Evolutionary conservation across 352 stramenopile species (phyloP), one percentile per base, ranked within the genome.

Genomic region (Globisporangium spiculum): DNA sequence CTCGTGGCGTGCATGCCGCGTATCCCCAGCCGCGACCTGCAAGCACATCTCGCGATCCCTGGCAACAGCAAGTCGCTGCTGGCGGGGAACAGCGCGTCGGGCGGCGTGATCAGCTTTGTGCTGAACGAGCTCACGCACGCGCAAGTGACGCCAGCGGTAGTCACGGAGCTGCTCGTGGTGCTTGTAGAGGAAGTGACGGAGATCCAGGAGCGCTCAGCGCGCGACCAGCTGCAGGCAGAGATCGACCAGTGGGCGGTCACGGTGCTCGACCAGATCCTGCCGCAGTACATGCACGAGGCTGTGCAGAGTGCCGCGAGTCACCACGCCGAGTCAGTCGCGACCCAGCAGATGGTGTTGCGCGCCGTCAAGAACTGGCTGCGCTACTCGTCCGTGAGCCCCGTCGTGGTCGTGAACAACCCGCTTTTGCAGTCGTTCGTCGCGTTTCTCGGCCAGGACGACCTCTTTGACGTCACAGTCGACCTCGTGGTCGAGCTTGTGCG

Each of bases 381-480:
- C 2, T 89, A 84, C 58, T 73, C 81, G n/a, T 74, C 54, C 24
- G 77, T 93, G 27, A 59, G 63, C 9, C 52, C 83, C 0, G 68
- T 73, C 0, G 67, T 82, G 16, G 78, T 91, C 36, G 71, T 90
- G 16, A 72, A 75, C 50, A 96, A 93, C 67, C 75, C 84, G 10
- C 65, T 96, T 34, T 52, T 93, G 56, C 86, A 91, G 66, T 89
- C 84, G 30, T 67, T 94, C 36, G 30, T 90, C 2, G 73, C 67
- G 41, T 93, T 93, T 61, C 60, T 94, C 14, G 70, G 67, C 22
- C 76, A 85, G 41, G 86, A 92, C 32, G 88, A 94, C 36, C 74
- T 97, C 8, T 96, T 97, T 59, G 90, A 97, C 60, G 85, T 79
- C 2, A 72, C 84, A 9, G 86, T 96, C 8, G 91, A 97, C 60